phyloP scores from a whole-genome alignment of 2,329 filamentous ascomycete genomes.

The Alternaria hordeiaustralica region DNA sequence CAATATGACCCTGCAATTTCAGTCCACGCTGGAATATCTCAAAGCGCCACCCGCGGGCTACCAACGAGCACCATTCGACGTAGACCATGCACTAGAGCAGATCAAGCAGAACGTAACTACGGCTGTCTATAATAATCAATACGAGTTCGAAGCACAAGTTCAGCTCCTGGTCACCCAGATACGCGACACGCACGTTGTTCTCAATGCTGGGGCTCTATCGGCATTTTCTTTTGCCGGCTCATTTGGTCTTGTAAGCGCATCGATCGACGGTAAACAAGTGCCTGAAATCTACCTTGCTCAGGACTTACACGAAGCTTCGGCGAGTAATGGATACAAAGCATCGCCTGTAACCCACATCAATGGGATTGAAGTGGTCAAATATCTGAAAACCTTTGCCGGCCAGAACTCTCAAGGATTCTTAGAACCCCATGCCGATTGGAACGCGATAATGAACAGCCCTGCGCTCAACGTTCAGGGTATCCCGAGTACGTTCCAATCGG shows the following conservation, averaged over 20 bases:
- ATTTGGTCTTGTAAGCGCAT: slow-evolving; percentile 31
- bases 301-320: slow-evolving; percentile 31
- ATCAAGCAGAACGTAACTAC: slow-evolving; percentile 34
- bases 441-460: slow-evolving; percentile 38
- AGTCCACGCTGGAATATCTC: slow-evolving; percentile 53
- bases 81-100: slow-evolving; percentile 33
- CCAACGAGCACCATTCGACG: slow-evolving; percentile 50
- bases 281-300: slow-evolving; percentile 43
- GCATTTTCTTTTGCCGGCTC: slow-evolving; percentile 35
- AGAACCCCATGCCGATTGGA: slow-evolving; percentile 54
- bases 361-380: slow-evolving; percentile 29
- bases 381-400: slow-evolving; percentile 26
- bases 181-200: slow-evolving; percentile 43
- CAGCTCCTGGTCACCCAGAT: slow-evolving; percentile 35
- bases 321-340: slow-evolving; percentile 15
- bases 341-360: slow-evolving; percentile 26
- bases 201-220: slow-evolving; percentile 34
- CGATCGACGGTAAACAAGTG: slow-evolving; percentile 32
- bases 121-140: slow-evolving; percentile 46
- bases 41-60: slow-evolving; percentile 50
- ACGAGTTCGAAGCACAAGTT: slow-evolving; percentile 49
- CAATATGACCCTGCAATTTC: slow-evolving; percentile 55
- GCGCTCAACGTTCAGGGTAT: slow-evolving; percentile 21
- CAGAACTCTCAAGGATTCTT: slow-evolving; percentile 46
- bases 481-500: slow-evolving; percentile 13